Evolutionary conservation across 2,329 filamentous ascomycete species (phyloP), one percentile per base, ranked within the genome.

Genomic region (Didymella pinodella): DNA sequence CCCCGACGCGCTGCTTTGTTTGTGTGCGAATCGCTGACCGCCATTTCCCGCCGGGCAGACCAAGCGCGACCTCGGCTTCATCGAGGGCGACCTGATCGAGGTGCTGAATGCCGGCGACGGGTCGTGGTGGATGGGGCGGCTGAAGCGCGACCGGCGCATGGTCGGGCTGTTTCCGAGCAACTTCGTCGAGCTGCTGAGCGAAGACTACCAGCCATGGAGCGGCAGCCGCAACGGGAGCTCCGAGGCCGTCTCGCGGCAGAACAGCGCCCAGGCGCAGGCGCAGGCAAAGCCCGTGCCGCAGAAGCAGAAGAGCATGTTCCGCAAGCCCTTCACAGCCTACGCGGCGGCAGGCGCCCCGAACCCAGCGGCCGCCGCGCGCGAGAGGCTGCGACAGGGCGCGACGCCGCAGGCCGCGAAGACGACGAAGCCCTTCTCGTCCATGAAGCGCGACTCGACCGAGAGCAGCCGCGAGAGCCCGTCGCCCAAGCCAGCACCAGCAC

Each of bases 81-180:
- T 99, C 68, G 95, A 99, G 78, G 95, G 95, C 64, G 95, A 99
- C 79, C 80, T 99, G 66, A 99, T 99, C 76, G 95, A 99, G 85
- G 97, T 94, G 74, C 84, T 99, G 52, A 99, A 99, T 77, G 95
- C 95, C 20, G 95, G 95, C 64, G 95, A 99, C 80, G 95, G 95
- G 51, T 93, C 92, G 46, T 99, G 95, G 95, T 99, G 95, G 95
- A 97, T 93, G 80, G 95, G 95, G 47, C 88, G 94, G 64, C 80
- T 99, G 74, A 91, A 89, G 74, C 88, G 95, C 68, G 95, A 99
- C 79, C 90, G 91, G 77, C 88, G 93, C 72, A 93, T 94, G 71
- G 89, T 97, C 70, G 95, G 95, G 53, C 83, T 95, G 20, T 99
- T 99, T 73, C 95, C 95, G 0, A 97, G 93, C 71, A 99, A 99